Evolutionary conservation across 2,329 filamentous ascomycete genomes (phyloP).

Genomic region (Calonectria crousiana): DNA sequence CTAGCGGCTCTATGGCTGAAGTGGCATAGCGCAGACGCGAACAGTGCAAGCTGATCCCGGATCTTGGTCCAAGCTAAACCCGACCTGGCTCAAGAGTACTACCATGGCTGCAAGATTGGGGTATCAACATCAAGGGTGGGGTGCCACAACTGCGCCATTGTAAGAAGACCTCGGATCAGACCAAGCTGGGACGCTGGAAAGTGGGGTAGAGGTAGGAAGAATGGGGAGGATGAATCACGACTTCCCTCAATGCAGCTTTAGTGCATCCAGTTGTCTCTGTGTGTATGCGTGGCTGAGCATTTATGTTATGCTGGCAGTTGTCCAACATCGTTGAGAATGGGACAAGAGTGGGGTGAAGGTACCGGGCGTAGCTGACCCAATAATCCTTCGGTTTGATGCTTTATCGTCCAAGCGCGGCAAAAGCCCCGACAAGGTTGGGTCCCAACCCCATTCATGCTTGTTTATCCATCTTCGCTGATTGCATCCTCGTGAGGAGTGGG

Average conservation of each 20-base stretch:
- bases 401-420: not conserved
- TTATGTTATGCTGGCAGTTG: not conserved
- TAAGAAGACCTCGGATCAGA: not conserved
- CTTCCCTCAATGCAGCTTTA: not conserved
- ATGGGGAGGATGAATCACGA: not conserved
- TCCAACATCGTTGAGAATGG: not conserved
- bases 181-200: not conserved
- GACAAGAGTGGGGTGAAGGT: constrained; percentile 2
- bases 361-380: not conserved
- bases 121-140: not conserved
- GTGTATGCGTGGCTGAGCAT: not conserved
- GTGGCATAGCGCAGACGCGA: not conserved
- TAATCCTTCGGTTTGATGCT: not conserved
- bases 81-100: not conserved
- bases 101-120: constrained; percentile 1
- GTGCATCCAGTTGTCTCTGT: not conserved
- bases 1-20: not conserved
- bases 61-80: not conserved
- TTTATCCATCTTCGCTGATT: not conserved
- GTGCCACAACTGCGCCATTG: constrained; percentile 3
- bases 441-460: constrained; percentile 1
- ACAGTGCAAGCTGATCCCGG: not conserved
- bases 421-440: not conserved
- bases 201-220: not conserved
- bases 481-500: not conserved